A percentile compares a stretch with the other conserved stretches of the same genome.
Evolutionary conservation across 805 yeast genomes (phyloP).

Genomic region (Saturnispora dispora): DNA sequence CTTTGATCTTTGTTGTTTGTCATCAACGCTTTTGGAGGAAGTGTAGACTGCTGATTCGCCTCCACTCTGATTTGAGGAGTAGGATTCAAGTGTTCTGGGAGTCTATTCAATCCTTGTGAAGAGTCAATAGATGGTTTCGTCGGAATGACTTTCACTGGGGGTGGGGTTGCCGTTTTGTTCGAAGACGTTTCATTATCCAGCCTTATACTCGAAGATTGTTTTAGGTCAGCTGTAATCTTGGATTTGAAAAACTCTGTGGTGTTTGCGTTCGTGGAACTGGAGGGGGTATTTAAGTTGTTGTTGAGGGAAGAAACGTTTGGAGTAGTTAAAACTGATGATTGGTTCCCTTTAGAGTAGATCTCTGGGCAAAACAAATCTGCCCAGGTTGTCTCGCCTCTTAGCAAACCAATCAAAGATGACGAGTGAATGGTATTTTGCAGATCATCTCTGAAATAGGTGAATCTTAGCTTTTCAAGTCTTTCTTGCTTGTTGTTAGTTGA

Average conservation of each 20-base stretch:
- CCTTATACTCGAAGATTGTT: not conserved
- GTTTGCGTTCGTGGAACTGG: not conserved
- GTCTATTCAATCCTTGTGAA: not conserved
- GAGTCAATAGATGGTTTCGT: not conserved
- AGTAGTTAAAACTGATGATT: not conserved
- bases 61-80: not conserved
- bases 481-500: constrained; percentile 12
- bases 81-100: not conserved
- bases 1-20: not conserved
- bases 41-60: not conserved
- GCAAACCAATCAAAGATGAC: constrained; percentile 74
- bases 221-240: not conserved
- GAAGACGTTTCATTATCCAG: not conserved
- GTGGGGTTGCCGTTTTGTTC: not conserved
- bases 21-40: not conserved
- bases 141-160: not conserved
- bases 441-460: constrained; percentile 88
- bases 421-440: constrained; percentile 84
- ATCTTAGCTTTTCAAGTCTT: constrained; percentile 50
- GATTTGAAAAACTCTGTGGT: not conserved
- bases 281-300: not conserved
- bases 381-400: constrained; percentile 44
- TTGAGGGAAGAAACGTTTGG: not conserved
- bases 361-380: constrained; percentile 52
- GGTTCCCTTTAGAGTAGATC: constrained; percentile 22